A percentile compares a stretch with the other conserved stretches of the same genome.
phyloP scores from a whole-genome alignment of 2,329 filamentous ascomycete genomes.

The Escovopsis sp. region DNA sequence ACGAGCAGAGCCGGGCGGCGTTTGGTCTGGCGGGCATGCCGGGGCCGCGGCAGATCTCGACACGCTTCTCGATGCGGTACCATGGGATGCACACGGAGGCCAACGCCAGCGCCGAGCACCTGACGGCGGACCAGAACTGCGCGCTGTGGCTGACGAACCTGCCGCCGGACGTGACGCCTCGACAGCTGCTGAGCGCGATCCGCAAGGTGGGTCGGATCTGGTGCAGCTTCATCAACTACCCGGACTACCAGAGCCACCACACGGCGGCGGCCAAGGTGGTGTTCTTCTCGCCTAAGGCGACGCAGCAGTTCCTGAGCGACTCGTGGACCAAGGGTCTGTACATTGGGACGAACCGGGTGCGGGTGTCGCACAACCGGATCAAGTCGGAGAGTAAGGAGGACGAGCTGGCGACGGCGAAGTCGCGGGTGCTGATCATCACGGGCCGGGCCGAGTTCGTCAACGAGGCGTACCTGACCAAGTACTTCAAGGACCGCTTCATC shows the following conservation, averaged over 20 bases:
- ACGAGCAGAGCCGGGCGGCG: constrained; percentile 4
- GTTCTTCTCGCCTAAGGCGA: constrained; percentile 28
- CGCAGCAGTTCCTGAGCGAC: constrained; percentile 16
- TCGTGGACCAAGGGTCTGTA: constrained; percentile 16
- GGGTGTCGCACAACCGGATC: constrained; percentile 33
- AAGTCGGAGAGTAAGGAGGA: constrained; percentile 17
- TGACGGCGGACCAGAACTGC: constrained; percentile 26
- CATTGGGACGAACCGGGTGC: constrained; percentile 21
- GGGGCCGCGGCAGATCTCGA: background rate
- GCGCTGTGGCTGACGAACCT: constrained; percentile 38
- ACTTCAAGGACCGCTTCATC: constrained; percentile 27
- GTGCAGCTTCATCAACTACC: constrained; percentile 35
- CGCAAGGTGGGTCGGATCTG: constrained; percentile 33
- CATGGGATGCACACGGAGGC: constrained; percentile 19
- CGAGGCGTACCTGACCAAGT: constrained; percentile 18
- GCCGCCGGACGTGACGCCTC: constrained; percentile 25
- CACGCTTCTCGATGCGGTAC: constrained; percentile 20
- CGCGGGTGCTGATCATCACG: constrained; percentile 34
- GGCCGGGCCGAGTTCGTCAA: constrained; percentile 31
- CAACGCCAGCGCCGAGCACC: constrained; percentile 20
- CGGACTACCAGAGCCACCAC: constrained; percentile 20
- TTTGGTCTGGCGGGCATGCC: background rate
- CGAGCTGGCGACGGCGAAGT: constrained; percentile 12
- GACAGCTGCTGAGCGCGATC: constrained; percentile 29
- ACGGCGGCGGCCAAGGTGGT: constrained; percentile 32